Base-by-base conservation (phyloP, 2,329 filamentous ascomycete species). In the Simplicillium aogashimaense region DNA sequence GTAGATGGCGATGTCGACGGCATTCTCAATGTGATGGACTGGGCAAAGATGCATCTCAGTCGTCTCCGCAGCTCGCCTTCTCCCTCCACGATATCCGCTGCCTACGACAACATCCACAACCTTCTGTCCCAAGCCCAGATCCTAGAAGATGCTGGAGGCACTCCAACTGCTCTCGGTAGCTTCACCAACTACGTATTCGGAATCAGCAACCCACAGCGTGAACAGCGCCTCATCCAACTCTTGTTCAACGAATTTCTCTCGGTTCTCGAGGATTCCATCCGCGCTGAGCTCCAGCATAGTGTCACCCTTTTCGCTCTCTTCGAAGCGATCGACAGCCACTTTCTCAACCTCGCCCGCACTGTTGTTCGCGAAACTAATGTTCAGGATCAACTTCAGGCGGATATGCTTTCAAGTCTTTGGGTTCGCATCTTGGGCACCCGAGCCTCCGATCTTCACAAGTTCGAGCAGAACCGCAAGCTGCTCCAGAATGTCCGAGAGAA, bases 1-100 rank as follows among this genome's bases (percentile, higher is more conserved):
- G 87, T 97, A 11, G 87, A 95, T 52, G 86, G 87, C 18, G 90
- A 95, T 54, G 84, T 97, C 51, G 90, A 95, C 57, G 83, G 83
- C 44, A 94, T 95, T 49, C 72, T 97, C 29, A 83, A 92, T 45
- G 87, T 94, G 38, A 95, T 97, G 88, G 87, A 95, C 56, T 95
- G 90, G 90, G 86, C 87, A 12, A 83, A 83, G 54, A 80, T 88
- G 48, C 88, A 95, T 59, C 76, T 97, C 12, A 71, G 79, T 44
- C 79, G 80, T 35, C 66, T 92, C 42, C 75, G 78, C 45, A 69
- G 70, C 16, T 65, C 74, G 15, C 76, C 79, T 7, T 72, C 75
- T 1, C 73, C 78, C 29, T 62, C 58, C 5, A 57, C 57, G 2
- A 64, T 94, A 16, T 76, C 81, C 14, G 78, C 78, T 11, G 76